These are phyloP conservation scores for Claviceps humidiphila DNA, from an alignment of 2,329 filamentous ascomycete species.

Conservation along the genomic window DNA sequence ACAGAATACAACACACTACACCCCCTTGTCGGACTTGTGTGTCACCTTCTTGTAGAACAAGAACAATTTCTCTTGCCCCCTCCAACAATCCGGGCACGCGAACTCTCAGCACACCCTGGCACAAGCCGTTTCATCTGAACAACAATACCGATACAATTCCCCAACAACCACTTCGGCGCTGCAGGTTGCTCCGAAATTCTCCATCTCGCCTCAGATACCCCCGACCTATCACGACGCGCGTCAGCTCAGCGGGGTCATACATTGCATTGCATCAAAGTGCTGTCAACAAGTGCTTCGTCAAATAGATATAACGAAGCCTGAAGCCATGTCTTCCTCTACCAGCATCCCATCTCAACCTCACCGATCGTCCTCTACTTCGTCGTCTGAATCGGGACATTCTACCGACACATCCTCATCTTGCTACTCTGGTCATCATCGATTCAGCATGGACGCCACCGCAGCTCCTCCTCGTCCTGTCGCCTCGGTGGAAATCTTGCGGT, in stretches of 20 bases:
- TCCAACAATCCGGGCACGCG: background rate
- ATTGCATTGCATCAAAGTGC: background rate
- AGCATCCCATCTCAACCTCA: constrained; percentile 9
- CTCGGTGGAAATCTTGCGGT: constrained; percentile 47
- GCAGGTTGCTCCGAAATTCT: background rate
- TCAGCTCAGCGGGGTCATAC: background rate
- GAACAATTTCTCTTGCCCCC: background rate
- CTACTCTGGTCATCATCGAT: constrained; percentile 20
- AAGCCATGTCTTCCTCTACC: constrained; percentile 7
- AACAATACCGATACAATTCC: background rate
- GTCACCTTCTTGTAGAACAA: no score
- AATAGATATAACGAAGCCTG: constrained; percentile 1
- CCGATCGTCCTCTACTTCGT: constrained; percentile 15
- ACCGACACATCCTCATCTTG: constrained; percentile 19
- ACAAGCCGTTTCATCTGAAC: background rate
- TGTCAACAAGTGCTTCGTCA: background rate
- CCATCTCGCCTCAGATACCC: background rate
- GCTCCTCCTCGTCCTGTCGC: constrained; percentile 27
- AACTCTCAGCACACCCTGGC: background rate
- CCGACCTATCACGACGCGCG: background rate
- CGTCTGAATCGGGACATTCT: constrained; percentile 30
- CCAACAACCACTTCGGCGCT: background rate
- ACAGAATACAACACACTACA: background rate
- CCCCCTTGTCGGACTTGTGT: background rate
- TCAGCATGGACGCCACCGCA: constrained; percentile 35